Conservation (phyloP, 768 basidiomycete genomes). For the Myochromella boudieri region DNA sequence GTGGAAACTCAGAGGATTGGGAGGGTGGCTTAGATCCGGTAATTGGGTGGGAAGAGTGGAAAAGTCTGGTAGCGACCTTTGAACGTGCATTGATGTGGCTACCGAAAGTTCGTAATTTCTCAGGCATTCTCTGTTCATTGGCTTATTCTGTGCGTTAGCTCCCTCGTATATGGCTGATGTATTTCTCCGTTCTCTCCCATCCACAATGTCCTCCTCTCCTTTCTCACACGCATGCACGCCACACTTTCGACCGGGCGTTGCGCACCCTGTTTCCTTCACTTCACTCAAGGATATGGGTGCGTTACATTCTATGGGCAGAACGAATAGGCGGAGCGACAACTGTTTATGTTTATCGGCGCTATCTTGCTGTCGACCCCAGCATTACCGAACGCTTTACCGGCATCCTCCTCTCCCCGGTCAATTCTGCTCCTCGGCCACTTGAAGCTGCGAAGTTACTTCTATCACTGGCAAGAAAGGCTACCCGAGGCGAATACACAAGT, state of each 20-base stretch:
- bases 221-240: conserved; percentile 86
- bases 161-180: conserved; percentile 93
- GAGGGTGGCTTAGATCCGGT: conserved; percentile 82
- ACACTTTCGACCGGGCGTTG: conserved; percentile 91
- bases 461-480: conserved; percentile 79
- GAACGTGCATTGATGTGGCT: conserved; percentile 96
- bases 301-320: conserved; percentile 93
- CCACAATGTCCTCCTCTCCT: conserved; percentile 83
- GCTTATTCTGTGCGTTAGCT: conserved; percentile 47
- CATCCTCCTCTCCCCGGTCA: conserved; percentile 63
- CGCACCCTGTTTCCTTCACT: conserved; percentile 92
- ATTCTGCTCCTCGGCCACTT: conserved; percentile 67
- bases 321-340: conserved; percentile 73
- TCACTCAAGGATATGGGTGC: conserved; percentile 89
- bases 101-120: conserved; percentile 63
- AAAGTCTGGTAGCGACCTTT: conserved; percentile 78
- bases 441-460: conserved; percentile 93
- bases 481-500: conserved; percentile 78
- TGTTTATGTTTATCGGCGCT: conserved; percentile 84
- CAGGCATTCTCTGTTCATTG: conserved; percentile 1
- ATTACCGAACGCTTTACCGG: conserved; percentile 78
- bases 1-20: conserved; percentile 81
- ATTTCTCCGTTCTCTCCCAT: conserved; percentile 87
- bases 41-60: conserved; percentile 98
- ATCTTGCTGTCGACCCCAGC: conserved; percentile 78